Percentiles rank a stretch among this genome's conserved stretches.
Conservation (phyloP, 441 rosid species). For the Rhodomyrtus psidioides region DNA sequence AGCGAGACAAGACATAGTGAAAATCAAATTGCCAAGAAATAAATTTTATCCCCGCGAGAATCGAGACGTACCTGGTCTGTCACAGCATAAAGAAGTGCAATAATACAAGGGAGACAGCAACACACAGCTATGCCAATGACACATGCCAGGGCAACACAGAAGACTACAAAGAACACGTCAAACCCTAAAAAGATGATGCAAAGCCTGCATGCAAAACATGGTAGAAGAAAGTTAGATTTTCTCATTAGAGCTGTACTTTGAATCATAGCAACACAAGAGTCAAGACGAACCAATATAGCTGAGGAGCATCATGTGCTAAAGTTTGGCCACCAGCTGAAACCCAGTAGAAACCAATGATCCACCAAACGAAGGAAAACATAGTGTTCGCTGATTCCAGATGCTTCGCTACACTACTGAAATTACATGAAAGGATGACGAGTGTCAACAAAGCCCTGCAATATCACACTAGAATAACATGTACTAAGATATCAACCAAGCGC, state of each 20-base stretch:
- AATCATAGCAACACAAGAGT: neutral
- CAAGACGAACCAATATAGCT: constrained; percentile 76
- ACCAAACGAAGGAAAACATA: constrained; percentile 93
- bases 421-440: neutral
- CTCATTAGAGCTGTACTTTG: neutral
- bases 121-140: constrained; percentile 95
- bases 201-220: constrained; percentile 56
- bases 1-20: neutral
- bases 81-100: constrained; percentile 91
- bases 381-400: constrained; percentile 91
- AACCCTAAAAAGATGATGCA: constrained; percentile 93
- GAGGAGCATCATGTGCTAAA: constrained; percentile 58
- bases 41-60: neutral
- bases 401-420: constrained; percentile 47
- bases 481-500: neutral
- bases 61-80: constrained; percentile 76
- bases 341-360: constrained; percentile 97
- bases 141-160: constrained; percentile 96
- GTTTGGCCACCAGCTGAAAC: constrained; percentile 85
- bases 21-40: neutral
- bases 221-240: constrained; percentile 7
- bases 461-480: neutral
- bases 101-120: constrained; percentile 98
- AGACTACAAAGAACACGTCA: constrained; percentile 96
- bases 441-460: neutral